Percentiles rank a stretch among this genome's conserved stretches.
Conservation (phyloP, 1,284 basidiomycete genomes). For the Phellopilus nigrolimitatus region DNA sequence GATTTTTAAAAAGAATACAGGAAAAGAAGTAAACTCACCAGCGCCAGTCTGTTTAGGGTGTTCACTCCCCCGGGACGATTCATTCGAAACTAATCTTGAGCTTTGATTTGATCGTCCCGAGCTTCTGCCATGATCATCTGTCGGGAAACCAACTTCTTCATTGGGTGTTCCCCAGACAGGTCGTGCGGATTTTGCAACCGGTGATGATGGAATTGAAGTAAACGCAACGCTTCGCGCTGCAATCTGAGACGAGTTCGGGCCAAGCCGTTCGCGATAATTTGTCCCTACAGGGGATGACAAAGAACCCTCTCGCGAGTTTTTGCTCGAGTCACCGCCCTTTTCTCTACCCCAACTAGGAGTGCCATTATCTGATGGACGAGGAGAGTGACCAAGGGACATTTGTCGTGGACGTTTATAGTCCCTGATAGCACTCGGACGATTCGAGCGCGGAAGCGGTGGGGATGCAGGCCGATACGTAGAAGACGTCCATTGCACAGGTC, state of each 20-base stretch:
- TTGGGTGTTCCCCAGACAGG: background rate
- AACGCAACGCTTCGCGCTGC: background rate
- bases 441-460: constrained; percentile 1
- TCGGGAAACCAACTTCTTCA: constrained; percentile 1
- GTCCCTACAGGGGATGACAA: background rate
- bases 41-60: background rate
- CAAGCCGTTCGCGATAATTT: background rate
- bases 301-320: constrained; percentile 13
- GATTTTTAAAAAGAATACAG: no score
- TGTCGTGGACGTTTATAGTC: constrained; percentile 14
- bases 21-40: background rate
- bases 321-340: constrained; percentile 2
- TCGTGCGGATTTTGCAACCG: background rate
- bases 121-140: background rate
- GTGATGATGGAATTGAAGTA: background rate
- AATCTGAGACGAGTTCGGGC: constrained; percentile 1
- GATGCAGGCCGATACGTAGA: constrained; percentile 10
- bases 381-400: constrained; percentile 13
- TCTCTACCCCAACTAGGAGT: constrained; percentile 8
- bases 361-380: constrained; percentile 1
- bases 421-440: constrained; percentile 11
- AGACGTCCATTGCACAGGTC: background rate
- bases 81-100: background rate
- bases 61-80: background rate
- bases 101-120: background rate